Evolutionary conservation across 2,329 filamentous ascomycete genomes (phyloP).

Genomic region (Hirsutella thompsonii): DNA sequence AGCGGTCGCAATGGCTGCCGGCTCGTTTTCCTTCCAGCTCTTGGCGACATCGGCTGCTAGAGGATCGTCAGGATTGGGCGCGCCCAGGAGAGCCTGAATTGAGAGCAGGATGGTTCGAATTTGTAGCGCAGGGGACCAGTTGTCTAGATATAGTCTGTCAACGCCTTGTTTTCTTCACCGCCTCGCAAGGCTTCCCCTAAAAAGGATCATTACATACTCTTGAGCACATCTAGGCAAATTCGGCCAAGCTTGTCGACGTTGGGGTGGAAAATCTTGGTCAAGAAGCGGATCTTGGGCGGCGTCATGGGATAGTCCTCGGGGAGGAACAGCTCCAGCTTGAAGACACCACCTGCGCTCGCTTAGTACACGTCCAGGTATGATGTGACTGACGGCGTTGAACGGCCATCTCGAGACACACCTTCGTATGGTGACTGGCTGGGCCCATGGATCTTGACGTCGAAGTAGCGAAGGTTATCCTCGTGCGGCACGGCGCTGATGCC

Average conservation of each 20-base stretch:
- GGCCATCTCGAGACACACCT: conserved; percentile 36
- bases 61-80: conserved; percentile 96
- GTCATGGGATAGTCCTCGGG: conserved; percentile 99
- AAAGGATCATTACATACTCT: conserved; percentile 49
- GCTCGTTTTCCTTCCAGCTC: conserved; percentile 94
- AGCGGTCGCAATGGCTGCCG: conserved; percentile 81
- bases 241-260: conserved; percentile 97
- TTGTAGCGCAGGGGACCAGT: conserved; percentile 96
- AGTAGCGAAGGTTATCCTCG: conserved; percentile 95
- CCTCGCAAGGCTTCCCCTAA: not conserved
- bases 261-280: conserved; percentile 98
- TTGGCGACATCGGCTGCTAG: conserved; percentile 95
- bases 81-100: conserved; percentile 90
- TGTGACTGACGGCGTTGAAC: not conserved
- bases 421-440: conserved; percentile 90
- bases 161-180: not conserved
- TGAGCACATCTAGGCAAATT: conserved; percentile 93
- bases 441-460: conserved; percentile 93
- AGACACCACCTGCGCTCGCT: conserved; percentile 51
- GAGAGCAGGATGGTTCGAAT: conserved; percentile 98
- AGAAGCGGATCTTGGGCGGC: conserved; percentile 92
- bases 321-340: conserved; percentile 93
- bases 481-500: conserved; percentile 94
- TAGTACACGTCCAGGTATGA: not conserved
- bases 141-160: conserved; percentile 44